Conservation (phyloP, 140 eudicot genomes). For the Stevia rebaudiana region DNA sequence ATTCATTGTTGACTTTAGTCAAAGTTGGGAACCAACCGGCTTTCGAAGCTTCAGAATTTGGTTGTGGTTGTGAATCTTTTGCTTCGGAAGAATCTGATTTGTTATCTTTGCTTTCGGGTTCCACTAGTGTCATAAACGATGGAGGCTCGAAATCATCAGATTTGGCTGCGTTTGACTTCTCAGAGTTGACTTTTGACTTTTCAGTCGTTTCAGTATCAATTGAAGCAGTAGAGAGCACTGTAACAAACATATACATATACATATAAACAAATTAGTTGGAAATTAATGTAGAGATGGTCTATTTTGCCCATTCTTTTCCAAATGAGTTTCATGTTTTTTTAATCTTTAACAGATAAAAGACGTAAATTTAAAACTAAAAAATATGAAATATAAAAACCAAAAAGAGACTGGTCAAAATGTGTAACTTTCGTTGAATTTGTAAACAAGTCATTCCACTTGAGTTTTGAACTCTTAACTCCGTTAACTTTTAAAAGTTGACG, state of each 20-base stretch:
- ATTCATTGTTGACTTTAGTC: conserved; percentile 49
- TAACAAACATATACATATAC: conserved; percentile 18
- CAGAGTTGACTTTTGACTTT: conserved; percentile 29
- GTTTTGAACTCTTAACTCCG: not conserved
- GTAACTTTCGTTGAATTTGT: not conserved
- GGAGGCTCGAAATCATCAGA: conserved; percentile 49
- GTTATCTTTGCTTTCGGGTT: conserved; percentile 33
- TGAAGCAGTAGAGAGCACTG: conserved; percentile 47
- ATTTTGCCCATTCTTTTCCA: no score
- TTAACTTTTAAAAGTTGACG: not conserved
- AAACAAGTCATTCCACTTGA: not conserved
- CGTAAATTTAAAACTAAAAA: no score
- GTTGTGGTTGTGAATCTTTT: conserved; percentile 29
- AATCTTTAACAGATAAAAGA: no score
- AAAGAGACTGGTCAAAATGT: not conserved
- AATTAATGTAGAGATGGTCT: not conserved
- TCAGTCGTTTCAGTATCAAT: conserved; percentile 31
- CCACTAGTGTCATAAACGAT: conserved; percentile 41
- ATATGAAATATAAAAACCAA: no score
- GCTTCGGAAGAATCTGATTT: conserved; percentile 25
- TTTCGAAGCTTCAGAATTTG: conserved; percentile 26
- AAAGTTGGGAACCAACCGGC: conserved; percentile 27
- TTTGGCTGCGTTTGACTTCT: conserved; percentile 25
- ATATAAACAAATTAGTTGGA: not conserved
- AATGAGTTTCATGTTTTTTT: no score